A percentile compares a stretch with the other conserved stretches of the same genome.
Evolutionary conservation across 768 basidiomycete species (phyloP).

Genomic region (Termitomyces sp.): DNA sequence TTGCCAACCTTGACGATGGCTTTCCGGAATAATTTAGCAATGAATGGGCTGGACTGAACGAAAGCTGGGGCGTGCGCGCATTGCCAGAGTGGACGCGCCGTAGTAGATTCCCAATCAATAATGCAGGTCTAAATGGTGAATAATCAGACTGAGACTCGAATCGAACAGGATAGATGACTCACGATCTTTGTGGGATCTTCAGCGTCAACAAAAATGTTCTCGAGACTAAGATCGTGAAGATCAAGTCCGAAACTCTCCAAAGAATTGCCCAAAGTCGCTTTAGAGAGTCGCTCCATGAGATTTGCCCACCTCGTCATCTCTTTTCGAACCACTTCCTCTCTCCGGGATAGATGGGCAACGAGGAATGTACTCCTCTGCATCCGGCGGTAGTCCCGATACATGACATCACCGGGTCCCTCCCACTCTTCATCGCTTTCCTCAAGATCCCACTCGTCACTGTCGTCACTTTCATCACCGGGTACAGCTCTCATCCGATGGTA

Average conservation of each 20-base stretch:
- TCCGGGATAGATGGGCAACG: constrained; percentile 57
- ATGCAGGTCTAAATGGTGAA: constrained; percentile 61
- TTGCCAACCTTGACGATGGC: constrained; percentile 45
- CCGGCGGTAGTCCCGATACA: constrained; percentile 80
- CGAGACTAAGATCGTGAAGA: constrained; percentile 80
- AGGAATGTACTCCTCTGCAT: constrained; percentile 79
- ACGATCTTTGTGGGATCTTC: constrained; percentile 66
- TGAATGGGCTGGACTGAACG: constrained; percentile 73
- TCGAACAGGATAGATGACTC: constrained; percentile 22
- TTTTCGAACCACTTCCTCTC: constrained; percentile 55
- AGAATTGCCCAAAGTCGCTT: constrained; percentile 21
- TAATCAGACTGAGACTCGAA: constrained; percentile 5
- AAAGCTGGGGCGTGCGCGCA: constrained; percentile 79
- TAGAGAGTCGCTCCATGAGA: constrained; percentile 56
- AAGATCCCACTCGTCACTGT: constrained; percentile 73
- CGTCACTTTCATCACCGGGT: constrained; percentile 69
- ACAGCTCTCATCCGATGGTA: constrained; percentile 66
- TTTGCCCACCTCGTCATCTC: constrained; percentile 72
- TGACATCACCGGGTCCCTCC: constrained; percentile 70
- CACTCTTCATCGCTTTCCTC: constrained; percentile 78
- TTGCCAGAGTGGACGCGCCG: constrained; percentile 80
- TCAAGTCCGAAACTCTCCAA: constrained; percentile 69
- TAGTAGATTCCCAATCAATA: constrained; percentile 92
- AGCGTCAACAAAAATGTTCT: constrained; percentile 80
- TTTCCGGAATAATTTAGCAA: constrained; percentile 63